These are phyloP conservation scores for Aquilaria yunnanensis DNA, from an alignment of 345 rosid species.

Conservation along the genomic window DNA sequence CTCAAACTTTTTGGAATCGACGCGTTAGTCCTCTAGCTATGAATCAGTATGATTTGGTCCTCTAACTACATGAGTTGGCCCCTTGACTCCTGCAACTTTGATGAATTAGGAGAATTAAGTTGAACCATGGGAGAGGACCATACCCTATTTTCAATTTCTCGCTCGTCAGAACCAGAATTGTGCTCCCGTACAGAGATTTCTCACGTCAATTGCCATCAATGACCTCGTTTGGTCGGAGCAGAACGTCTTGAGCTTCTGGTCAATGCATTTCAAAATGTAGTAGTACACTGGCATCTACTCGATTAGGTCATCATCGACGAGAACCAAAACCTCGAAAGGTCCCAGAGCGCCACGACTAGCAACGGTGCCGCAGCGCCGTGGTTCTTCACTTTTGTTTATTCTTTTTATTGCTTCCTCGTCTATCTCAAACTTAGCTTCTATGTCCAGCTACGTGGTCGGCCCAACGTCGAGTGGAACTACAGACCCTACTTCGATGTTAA, in stretches of 20 bases:
- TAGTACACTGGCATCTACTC: constrained; percentile 92
- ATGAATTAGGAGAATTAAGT: too few relatives aligned
- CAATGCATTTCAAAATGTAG: constrained; percentile 51
- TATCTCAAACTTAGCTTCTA: constrained; percentile 61
- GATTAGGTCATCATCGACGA: constrained; percentile 44
- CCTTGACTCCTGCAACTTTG: too few relatives aligned
- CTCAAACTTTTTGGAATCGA: too few relatives aligned
- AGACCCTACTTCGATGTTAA: constrained; percentile 50
- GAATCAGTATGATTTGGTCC: too few relatives aligned
- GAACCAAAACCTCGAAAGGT: constrained; percentile 84
- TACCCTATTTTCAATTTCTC: constrained; percentile 59
- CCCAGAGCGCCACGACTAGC: constrained; percentile 72
- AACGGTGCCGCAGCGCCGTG: constrained; percentile 48
- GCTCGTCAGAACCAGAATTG: constrained; percentile 59
- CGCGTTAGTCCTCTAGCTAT: too few relatives aligned
- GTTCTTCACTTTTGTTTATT: constrained; percentile 25
- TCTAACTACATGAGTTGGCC: too few relatives aligned
- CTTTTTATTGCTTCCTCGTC: constrained; percentile 45
- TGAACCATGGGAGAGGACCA: too few relatives aligned
- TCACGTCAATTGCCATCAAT: constrained; percentile 56
- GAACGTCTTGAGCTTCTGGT: constrained; percentile 52
- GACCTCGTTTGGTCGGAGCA: constrained; percentile 86
- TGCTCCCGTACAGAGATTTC: constrained; percentile 48
- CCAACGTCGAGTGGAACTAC: constrained; percentile 54
- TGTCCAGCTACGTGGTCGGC: constrained; percentile 64